phyloP scores from a whole-genome alignment of 805 yeast genomes.

The Yarrowia yakushimensis region DNA sequence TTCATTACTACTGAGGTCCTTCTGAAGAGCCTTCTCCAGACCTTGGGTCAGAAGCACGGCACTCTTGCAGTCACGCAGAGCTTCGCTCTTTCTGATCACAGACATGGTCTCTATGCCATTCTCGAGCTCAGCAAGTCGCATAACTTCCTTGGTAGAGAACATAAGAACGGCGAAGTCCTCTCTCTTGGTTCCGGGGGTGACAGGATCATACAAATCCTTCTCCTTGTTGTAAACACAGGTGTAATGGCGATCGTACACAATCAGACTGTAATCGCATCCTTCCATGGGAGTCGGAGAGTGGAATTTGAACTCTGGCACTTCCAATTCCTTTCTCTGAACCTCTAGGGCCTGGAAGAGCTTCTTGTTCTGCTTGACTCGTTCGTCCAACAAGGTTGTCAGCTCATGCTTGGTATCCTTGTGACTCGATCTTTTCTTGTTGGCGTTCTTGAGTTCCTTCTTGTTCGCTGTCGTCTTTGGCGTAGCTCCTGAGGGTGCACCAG shows the following conservation, averaged over 20 bases:
- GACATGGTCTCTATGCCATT: background rate
- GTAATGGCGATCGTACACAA: background rate
- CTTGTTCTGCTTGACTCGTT: conserved; percentile 23
- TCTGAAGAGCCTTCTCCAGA: background rate
- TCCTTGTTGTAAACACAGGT: conserved; percentile 28
- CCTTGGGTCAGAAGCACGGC: background rate
- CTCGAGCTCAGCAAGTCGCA: background rate
- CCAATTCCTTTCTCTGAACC: background rate
- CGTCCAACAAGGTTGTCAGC: background rate
- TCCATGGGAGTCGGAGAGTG: background rate
- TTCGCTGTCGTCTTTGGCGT: background rate
- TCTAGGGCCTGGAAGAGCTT: conserved; percentile 16
- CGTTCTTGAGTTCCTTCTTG: conserved; percentile 3
- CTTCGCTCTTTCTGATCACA: background rate
- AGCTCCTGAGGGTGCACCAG: background rate
- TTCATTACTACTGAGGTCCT: background rate
- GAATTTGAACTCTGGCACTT: background rate
- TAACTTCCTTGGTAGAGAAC: background rate
- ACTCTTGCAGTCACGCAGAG: background rate
- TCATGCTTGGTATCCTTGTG: conserved; percentile 7
- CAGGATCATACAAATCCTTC: conserved; percentile 29
- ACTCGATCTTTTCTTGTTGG: conserved; percentile 12
- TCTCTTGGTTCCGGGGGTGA: background rate
- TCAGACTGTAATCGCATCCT: background rate
- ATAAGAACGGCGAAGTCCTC: conserved; percentile 6